Evolutionary conservation across 495 filamentous ascomycete species (phyloP).

Genomic region (Neurospora sp.): DNA sequence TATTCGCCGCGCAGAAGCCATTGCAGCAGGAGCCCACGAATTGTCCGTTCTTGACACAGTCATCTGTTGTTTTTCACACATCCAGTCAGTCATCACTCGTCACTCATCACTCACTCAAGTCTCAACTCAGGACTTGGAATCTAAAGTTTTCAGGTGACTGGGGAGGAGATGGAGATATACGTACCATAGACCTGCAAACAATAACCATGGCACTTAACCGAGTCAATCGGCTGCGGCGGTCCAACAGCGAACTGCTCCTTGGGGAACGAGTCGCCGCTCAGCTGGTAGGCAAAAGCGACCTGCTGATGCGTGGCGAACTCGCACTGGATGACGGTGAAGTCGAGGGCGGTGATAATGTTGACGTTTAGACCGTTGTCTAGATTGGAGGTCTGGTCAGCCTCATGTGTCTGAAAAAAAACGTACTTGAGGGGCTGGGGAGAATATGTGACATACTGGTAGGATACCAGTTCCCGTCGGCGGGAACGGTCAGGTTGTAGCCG

Average conservation of each 20-base stretch:
- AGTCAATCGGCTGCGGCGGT: constrained; percentile 18
- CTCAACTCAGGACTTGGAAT: no score
- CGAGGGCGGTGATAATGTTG: constrained; percentile 19
- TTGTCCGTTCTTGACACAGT: constrained; percentile 18
- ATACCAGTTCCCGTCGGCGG: constrained; percentile 16
- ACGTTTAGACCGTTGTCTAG: constrained; percentile 17
- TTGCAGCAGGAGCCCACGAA: constrained; percentile 20
- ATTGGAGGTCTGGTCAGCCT: not conserved
- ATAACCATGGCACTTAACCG: constrained; percentile 17
- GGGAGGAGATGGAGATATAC: no score
- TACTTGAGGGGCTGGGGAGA: not conserved
- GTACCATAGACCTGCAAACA: constrained; percentile 15
- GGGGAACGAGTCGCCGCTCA: constrained; percentile 12
- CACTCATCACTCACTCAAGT: no score
- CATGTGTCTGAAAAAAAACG: not conserved
- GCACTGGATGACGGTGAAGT: constrained; percentile 19
- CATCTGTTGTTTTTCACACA: no score
- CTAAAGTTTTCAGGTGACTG: no score
- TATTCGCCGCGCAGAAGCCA: constrained; percentile 21
- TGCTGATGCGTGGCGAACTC: constrained; percentile 12
- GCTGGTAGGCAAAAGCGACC: constrained; percentile 5
- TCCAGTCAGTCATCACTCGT: no score
- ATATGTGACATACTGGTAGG: constrained; percentile 10
- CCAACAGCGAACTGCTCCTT: constrained; percentile 18
- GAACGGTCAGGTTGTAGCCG: constrained; percentile 15